These are phyloP conservation scores for Fusarium gaditjirri DNA, from an alignment of 2,329 filamentous ascomycete genomes.

Conservation along the genomic window DNA sequence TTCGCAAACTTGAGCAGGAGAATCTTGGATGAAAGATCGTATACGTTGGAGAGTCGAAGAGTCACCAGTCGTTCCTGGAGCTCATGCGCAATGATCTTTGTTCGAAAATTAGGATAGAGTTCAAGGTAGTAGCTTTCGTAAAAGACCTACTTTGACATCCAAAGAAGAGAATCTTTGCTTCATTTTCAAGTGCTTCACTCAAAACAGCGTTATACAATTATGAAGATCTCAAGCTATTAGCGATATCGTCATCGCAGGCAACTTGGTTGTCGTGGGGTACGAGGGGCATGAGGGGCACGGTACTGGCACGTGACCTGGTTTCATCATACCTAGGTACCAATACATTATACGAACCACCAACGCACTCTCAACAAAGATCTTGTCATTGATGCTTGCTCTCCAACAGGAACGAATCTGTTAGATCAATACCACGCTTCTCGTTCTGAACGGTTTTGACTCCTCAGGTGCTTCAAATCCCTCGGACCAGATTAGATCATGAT, in stretches of 20 bases:
- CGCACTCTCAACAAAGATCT: background rate
- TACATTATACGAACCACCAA: background rate
- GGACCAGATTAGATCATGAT: background rate
- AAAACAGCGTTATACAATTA: conserved; percentile 3
- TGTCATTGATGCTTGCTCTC: background rate
- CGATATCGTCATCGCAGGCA: conserved; percentile 21
- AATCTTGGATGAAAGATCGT: conserved; percentile 95
- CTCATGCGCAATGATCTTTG: conserved; percentile 91
- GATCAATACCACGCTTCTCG: background rate
- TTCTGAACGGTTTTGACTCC: background rate
- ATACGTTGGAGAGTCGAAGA: conserved; percentile 90
- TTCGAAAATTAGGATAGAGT: conserved; percentile 5
- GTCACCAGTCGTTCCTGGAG: conserved; percentile 79
- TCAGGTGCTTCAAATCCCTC: background rate
- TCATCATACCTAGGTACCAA: no score
- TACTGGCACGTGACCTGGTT: conserved; percentile 32
- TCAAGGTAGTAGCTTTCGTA: background rate
- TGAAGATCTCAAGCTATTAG: conserved; percentile 22
- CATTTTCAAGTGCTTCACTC: conserved; percentile 59
- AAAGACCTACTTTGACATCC: conserved; percentile 71
- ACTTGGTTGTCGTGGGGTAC: conserved; percentile 19
- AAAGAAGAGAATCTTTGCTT: conserved; percentile 85
- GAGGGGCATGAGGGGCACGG: conserved; percentile 21
- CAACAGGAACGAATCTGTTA: background rate
- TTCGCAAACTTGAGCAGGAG: conserved; percentile 96